Base-by-base conservation (phyloP, 805 yeast species). In the Candida yuanshanica region DNA sequence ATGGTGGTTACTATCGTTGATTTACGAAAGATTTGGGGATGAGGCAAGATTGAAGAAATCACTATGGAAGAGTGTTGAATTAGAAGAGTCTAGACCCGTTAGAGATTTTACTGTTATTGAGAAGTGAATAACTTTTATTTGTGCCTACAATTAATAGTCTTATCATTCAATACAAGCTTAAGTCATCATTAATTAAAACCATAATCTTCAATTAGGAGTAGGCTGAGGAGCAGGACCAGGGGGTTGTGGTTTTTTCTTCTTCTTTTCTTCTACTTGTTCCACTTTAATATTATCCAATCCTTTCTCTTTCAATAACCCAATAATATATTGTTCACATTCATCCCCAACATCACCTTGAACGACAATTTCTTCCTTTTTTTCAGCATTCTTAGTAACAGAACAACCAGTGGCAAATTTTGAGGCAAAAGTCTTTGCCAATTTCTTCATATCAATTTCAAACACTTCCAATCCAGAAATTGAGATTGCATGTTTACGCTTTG, bases 391-490 rank as follows among this genome's bases (percentile, higher is more conserved):
- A 4, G 89, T 81, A 12, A 90, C 95, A 18, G 93, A 80, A 22
- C 96, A 91, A 38, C 98, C 98, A 8, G 97, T 90, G 12, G 98
- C 98, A 59, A 91, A 90, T 62, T 85, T 88, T 26, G 93, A 82
- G 0, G 97, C 93, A 64, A 91, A 90, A 1, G 89, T 81, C 71
- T 91, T 91, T 35, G 96, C 85, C 50, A 88, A 70, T 59, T 89
- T 90, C 69, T 90, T 90, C 77, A 86, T 75, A 59, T 90, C 96
- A 46, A 88, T 75, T 46, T 82, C 91, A 59, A 88, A 83, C 29
- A 89, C 86, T 59, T 91, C 97, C 48, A 90, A 71, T 13, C 96
- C 96, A 16, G 84, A 74, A 38, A 90, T 82, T 18, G 95, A 84
- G 39, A 89, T 82, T 42, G 89, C 84, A 57, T 83, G 87, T 62